Evolutionary conservation across 768 basidiomycete species (phyloP), one percentile per base, ranked within the genome.

Genomic region (Astraeus odoratus): DNA sequence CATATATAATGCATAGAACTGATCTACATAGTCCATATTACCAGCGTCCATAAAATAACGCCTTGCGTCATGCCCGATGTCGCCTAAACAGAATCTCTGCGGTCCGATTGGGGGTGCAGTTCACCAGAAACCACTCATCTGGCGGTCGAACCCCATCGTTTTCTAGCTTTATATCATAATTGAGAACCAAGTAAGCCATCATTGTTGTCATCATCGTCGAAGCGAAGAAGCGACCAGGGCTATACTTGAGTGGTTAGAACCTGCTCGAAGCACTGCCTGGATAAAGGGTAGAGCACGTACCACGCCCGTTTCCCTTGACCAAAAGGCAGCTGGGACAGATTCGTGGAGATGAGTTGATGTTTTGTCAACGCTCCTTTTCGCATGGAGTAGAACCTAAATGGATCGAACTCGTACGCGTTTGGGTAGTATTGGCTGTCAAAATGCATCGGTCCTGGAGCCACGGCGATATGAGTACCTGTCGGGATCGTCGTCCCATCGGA

Each of bases 181-280:
- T 59, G 43, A 67, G 42, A 10, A 72, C 57, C 47, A 73, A 49
- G 46, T 69, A 58, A 23, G 72, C 72, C 56, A 70, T 56, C 52
- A 68, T 63, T 1, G 63, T 56, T 24, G 72, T 72, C 55, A 72
- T 56, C 55, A 61, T 53, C 20, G 63, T 61, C 4, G 67, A 67
- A 22, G 58, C 68, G 46, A 73, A 72, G 51, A 69, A 71, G 8
- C 72, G 62, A 4, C 72, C 71, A 3, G 71, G 70, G 46, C 70
- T 72, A 45, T 13, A 25, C n/a, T 5, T 19, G 23, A 35, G 19
- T 16, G 8, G 45, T 55, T 33, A 55, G 45, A 27, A 31, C 16
- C 15, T 31, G 13, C 39, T 24, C 31, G n/a, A n/a, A 31, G 30
- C 20, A 43, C n/a, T 33, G 38, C 19, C 25, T 10, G 24, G 24